phyloP scores from a whole-genome alignment of 768 basidiomycete species.

The Boletus pseudopeckii region DNA sequence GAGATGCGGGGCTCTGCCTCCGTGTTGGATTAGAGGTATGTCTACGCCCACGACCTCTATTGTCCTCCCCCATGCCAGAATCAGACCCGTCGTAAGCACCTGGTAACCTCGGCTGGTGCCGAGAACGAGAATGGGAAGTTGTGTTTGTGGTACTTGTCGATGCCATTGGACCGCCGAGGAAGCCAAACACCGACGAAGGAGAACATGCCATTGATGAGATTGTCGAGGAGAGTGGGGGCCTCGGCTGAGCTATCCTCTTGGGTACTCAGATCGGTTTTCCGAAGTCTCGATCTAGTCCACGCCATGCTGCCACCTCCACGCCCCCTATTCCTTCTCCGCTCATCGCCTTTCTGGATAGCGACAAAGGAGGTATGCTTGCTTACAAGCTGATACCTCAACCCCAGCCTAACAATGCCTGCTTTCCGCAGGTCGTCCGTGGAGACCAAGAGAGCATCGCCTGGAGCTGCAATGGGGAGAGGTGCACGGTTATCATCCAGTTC shows the following conservation, averaged over 20 bases:
- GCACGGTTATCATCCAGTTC: constrained; percentile 41
- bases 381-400: constrained; percentile 48
- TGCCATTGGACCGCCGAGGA: constrained; percentile 1
- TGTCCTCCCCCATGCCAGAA: constrained; percentile 1
- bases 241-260: neutral
- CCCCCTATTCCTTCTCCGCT: constrained; percentile 7
- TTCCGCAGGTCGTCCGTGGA: constrained; percentile 37
- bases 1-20: constrained; percentile 15
- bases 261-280: neutral
- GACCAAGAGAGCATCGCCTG: constrained; percentile 20
- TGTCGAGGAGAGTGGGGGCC: constrained; percentile 15
- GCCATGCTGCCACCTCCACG: neutral
- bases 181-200: constrained; percentile 18
- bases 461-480: constrained; percentile 31
- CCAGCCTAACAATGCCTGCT: constrained; percentile 48
- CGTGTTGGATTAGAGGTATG: neutral
- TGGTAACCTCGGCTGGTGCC: constrained; percentile 8
- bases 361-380: constrained; percentile 56
- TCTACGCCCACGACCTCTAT: constrained; percentile 1
- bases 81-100: constrained; percentile 21
- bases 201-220: constrained; percentile 16
- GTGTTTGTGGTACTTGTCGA: neutral
- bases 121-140: neutral
- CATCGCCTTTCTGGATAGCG: constrained; percentile 42
- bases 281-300: constrained; percentile 20